Evolutionary conservation across 257 asterid species (phyloP).

Genomic region (Solanum chiquidenum): DNA sequence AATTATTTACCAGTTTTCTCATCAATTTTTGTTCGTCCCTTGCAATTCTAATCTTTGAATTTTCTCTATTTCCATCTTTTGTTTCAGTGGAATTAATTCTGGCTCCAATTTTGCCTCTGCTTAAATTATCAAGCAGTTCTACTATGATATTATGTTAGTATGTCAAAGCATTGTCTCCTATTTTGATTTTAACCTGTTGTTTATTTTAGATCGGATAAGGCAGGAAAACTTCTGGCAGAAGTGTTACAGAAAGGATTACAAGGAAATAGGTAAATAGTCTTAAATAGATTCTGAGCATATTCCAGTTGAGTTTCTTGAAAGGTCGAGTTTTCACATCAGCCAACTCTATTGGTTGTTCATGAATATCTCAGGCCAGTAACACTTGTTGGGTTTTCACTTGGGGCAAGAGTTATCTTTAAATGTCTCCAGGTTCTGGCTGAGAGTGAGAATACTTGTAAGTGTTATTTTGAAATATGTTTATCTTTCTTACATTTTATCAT

Average conservation of each 20-base stretch:
- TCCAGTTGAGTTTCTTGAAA: neutral
- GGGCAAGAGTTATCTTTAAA: conserved; percentile 85
- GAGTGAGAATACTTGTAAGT: conserved; percentile 46
- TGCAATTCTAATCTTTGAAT: neutral
- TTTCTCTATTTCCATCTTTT: neutral
- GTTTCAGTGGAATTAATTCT: neutral
- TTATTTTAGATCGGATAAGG: conserved; percentile 74
- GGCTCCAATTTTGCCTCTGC: neutral
- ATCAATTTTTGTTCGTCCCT: neutral
- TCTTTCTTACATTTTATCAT: neutral
- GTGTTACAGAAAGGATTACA: conserved; percentile 76
- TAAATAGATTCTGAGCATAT: neutral
- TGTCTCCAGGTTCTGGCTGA: conserved; percentile 82
- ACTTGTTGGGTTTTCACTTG: conserved; percentile 90
- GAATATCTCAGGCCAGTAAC: conserved; percentile 87
- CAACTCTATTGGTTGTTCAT: neutral
- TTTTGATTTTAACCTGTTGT: neutral
- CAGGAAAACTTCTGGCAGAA: conserved; percentile 86
- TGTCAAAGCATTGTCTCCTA: neutral
- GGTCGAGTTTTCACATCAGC: neutral
- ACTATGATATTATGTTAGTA: neutral
- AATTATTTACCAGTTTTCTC: neutral
- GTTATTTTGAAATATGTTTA: neutral
- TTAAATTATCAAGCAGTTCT: neutral
- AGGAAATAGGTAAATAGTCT: conserved; percentile 53